These are phyloP conservation scores for Capsicum baccatum DNA, from an alignment of 257 asterid genomes.

Conservation along the genomic window DNA sequence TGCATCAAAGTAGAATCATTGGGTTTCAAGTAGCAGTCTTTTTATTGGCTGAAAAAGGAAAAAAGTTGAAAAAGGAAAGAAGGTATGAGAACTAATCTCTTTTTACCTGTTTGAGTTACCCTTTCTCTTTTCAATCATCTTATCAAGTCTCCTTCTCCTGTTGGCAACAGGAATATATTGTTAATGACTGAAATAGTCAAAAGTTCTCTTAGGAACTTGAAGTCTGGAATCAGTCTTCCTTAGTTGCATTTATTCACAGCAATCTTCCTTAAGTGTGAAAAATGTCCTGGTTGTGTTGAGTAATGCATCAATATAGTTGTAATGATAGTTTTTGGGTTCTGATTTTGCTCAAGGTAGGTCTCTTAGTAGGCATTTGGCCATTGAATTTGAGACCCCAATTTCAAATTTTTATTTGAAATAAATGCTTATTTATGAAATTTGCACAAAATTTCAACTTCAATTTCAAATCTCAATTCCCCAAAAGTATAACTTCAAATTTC, in stretches of 20 bases:
- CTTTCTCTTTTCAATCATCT: background rate
- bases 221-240: background rate
- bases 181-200: background rate
- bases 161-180: background rate
- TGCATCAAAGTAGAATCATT: background rate
- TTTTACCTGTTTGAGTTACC: conserved; percentile 2
- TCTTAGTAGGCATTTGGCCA: background rate
- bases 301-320: background rate
- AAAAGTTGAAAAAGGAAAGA: conserved; percentile 17
- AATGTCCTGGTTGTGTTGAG: background rate
- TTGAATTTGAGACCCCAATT: background rate
- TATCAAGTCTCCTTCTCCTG: background rate
- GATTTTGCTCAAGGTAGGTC: conserved; percentile 13
- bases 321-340: background rate
- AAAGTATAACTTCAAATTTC: background rate
- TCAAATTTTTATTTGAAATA: background rate
- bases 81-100: conserved; percentile 14
- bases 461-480: background rate
- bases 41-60: background rate
- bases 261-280: conserved; percentile 1
- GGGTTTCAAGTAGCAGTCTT: conserved; percentile 4
- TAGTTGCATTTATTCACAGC: background rate
- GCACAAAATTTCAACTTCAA: background rate
- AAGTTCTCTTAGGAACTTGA: background rate
- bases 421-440: background rate